phyloP scores from a whole-genome alignment of 768 basidiomycete species.

The Lactifluus volemus region DNA sequence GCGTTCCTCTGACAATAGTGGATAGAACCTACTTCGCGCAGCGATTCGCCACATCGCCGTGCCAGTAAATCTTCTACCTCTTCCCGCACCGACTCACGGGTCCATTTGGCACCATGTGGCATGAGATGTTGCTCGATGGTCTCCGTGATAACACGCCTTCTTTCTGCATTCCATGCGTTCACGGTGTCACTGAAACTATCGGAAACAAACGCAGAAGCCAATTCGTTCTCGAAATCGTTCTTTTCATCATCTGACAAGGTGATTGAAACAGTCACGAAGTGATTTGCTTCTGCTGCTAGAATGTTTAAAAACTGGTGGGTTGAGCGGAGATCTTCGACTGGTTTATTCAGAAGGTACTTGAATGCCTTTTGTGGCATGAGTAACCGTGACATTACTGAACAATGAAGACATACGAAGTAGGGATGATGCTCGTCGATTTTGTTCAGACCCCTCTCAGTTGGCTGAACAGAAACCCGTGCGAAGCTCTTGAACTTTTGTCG shows the following conservation, averaged over 20 bases:
- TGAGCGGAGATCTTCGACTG: conserved; percentile 57
- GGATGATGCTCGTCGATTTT: conserved; percentile 71
- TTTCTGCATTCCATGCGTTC: conserved; percentile 85
- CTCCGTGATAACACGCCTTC: conserved; percentile 69
- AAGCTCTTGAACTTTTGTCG: conserved; percentile 66
- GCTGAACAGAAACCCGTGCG: conserved; percentile 69
- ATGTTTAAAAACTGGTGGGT: conserved; percentile 84
- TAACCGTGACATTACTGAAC: background rate
- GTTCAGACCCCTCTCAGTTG: conserved; percentile 76
- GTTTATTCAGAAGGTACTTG: conserved; percentile 86
- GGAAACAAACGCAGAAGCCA: conserved; percentile 78
- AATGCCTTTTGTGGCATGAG: conserved; percentile 54
- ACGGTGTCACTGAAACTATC: conserved; percentile 80
- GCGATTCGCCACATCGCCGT: conserved; percentile 49
- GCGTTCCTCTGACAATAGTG: background rate
- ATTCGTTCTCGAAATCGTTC: conserved; percentile 58
- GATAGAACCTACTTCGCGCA: conserved; percentile 54
- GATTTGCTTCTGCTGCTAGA: conserved; percentile 82
- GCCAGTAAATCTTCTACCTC: conserved; percentile 85
- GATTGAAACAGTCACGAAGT: conserved; percentile 71
- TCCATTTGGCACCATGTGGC: conserved; percentile 81
- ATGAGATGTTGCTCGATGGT: conserved; percentile 75
- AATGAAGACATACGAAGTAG: conserved; percentile 48
- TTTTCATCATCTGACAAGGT: conserved; percentile 53
- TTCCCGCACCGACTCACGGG: conserved; percentile 78